Evolutionary conservation across 1,284 basidiomycete species (phyloP).

Genomic region (Stygiomarasmius scandens): DNA sequence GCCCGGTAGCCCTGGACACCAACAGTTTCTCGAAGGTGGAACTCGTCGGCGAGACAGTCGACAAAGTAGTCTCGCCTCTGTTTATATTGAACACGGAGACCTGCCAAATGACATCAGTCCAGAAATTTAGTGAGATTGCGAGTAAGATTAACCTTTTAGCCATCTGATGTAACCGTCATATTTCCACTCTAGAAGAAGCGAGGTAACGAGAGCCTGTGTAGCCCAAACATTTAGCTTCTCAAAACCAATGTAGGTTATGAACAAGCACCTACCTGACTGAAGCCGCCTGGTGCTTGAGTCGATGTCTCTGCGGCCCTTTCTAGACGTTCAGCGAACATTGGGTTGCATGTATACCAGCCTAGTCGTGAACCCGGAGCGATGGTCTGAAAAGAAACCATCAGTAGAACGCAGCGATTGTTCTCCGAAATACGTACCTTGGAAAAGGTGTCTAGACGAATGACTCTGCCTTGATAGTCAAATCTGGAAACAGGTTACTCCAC

Average conservation of each 20-base stretch:
- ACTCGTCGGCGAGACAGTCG: constrained; percentile 57
- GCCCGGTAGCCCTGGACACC: constrained; percentile 37
- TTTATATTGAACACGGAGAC: constrained; percentile 57
- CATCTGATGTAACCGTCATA: constrained; percentile 76
- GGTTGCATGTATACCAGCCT: constrained; percentile 80
- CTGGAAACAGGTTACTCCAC: constrained; percentile 28
- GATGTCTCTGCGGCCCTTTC: constrained; percentile 74
- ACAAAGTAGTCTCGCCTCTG: constrained; percentile 63
- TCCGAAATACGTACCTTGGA: too few species aligned
- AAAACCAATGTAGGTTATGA: not conserved
- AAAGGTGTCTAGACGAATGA: constrained; percentile 80
- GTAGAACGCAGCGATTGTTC: too few species aligned
- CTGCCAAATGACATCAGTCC: constrained; percentile 29
- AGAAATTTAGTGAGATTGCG: too few species aligned
- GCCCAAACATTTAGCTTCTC: not conserved
- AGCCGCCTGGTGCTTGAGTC: constrained; percentile 76
- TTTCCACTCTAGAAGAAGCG: constrained; percentile 69
- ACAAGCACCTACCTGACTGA: constrained; percentile 52
- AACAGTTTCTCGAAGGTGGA: constrained; percentile 42
- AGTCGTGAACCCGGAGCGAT: constrained; percentile 78
- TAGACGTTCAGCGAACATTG: constrained; percentile 73
- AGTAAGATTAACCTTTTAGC: constrained; percentile 50
- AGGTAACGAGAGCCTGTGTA: constrained; percentile 58
- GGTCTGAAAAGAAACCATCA: too few species aligned
- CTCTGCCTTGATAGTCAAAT: constrained; percentile 77